Conservation (phyloP, 1,139 yeast species). For the Spencermartinsiella ligniputridi region DNA sequence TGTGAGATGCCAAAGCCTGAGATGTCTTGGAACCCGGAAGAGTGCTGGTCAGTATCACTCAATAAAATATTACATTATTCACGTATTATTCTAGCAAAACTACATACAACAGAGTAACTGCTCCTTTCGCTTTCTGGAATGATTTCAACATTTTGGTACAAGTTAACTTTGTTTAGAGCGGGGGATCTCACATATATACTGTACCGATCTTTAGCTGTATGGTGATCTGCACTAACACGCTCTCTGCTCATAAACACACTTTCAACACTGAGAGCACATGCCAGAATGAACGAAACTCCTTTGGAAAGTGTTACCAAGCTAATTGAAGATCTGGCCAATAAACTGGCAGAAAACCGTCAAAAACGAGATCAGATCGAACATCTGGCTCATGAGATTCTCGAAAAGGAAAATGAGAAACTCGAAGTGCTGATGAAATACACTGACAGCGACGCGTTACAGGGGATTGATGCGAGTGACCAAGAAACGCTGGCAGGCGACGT, state of each 20-base stretch:
- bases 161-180: not conserved
- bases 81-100: conserved; percentile 6
- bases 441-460: not conserved
- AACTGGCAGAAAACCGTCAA: conserved; percentile 15
- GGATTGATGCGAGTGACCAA: not conserved
- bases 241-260: no score
- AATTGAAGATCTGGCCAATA: conserved; percentile 18
- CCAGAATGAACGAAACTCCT: conserved; percentile 1
- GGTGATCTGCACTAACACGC: conserved; percentile 1
- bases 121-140: conserved; percentile 25
- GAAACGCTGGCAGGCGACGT: conserved; percentile 9
- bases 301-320: conserved; percentile 17
- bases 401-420: conserved; percentile 16
- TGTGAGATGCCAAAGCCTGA: conserved; percentile 17
- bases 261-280: no score
- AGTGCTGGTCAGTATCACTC: conserved; percentile 17
- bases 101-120: conserved; percentile 29
- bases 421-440: conserved; percentile 14
- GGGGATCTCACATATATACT: not conserved
- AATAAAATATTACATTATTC: conserved; percentile 12
- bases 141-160: conserved; percentile 23
- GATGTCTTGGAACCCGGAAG: conserved; percentile 24
- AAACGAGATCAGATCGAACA: conserved; percentile 13
- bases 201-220: not conserved
- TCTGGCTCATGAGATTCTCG: conserved; percentile 17